Conservation (phyloP, 352 stramenopile species). For the Globisporangium echinulatum region DNA sequence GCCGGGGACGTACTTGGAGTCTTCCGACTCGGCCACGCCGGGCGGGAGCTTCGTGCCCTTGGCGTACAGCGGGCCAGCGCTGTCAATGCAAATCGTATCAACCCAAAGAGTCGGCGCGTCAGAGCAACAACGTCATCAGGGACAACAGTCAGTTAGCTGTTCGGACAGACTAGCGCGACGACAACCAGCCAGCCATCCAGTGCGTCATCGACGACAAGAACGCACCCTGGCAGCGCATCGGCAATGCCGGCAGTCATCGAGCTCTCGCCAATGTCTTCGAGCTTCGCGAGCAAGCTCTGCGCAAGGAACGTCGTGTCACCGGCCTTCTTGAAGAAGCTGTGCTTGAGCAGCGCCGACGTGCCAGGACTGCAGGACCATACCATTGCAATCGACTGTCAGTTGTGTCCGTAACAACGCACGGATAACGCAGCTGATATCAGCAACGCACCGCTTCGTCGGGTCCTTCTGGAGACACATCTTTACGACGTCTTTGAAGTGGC, state of each 20-base stretch:
- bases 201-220: neutral
- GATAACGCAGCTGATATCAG: no score
- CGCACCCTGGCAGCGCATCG: constrained; percentile 73
- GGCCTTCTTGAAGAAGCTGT: constrained; percentile 89
- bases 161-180: neutral
- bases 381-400: neutral
- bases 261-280: constrained; percentile 86
- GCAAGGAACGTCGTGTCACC: constrained; percentile 63
- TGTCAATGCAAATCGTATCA: constrained; percentile 13
- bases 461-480: constrained; percentile 88
- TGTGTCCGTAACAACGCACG: neutral
- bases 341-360: constrained; percentile 77
- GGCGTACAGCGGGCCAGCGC: constrained; percentile 74
- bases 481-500: constrained; percentile 86
- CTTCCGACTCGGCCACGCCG: constrained; percentile 48
- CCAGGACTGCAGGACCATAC: constrained; percentile 40
- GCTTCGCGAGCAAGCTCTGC: constrained; percentile 54
- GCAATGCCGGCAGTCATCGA: constrained; percentile 82
- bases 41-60: constrained; percentile 70
- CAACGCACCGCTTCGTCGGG: constrained; percentile 63
- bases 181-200: neutral
- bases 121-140: neutral
- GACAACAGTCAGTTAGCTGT: neutral
- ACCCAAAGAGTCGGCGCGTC: no score
- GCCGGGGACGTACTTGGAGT: constrained; percentile 79